phyloP scores from a whole-genome alignment of 2,329 filamentous ascomycete species.

The Aspergillus sp. region DNA sequence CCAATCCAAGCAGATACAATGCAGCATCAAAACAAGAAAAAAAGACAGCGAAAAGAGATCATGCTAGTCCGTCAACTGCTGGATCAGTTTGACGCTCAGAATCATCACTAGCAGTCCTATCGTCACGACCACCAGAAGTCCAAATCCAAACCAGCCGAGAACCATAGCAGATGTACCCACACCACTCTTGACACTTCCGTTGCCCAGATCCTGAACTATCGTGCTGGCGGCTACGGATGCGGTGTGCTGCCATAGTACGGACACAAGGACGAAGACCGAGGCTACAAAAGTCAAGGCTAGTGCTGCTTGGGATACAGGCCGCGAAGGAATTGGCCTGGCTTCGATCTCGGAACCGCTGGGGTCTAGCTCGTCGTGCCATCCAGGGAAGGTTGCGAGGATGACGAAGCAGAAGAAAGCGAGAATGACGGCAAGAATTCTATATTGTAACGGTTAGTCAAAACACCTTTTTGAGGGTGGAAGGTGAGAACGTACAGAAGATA shows the following conservation, averaged over 20 bases:
- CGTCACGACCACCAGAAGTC: constrained; percentile 88
- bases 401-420: constrained; percentile 96
- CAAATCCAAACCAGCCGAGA: constrained; percentile 95
- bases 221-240: constrained; percentile 93
- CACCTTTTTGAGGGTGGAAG: not conserved
- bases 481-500: constrained; percentile 77
- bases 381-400: constrained; percentile 92
- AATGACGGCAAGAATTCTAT: constrained; percentile 92
- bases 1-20: not conserved
- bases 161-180: constrained; percentile 96
- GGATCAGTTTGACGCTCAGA: constrained; percentile 80
- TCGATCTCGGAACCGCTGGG: constrained; percentile 79
- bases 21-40: not conserved
- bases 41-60: not conserved
- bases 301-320: constrained; percentile 88
- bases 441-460: constrained; percentile 9
- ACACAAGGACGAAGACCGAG: constrained; percentile 66
- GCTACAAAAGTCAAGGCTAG: constrained; percentile 84
- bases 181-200: constrained; percentile 81
- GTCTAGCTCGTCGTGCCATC: constrained; percentile 92
- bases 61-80: constrained; percentile 54
- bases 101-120: constrained; percentile 96
- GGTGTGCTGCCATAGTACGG: constrained; percentile 70
- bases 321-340: constrained; percentile 89
- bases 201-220: constrained; percentile 89